Conservation (phyloP, 2,329 filamentous ascomycete genomes). For the Chaetomiaceae sp. region DNA sequence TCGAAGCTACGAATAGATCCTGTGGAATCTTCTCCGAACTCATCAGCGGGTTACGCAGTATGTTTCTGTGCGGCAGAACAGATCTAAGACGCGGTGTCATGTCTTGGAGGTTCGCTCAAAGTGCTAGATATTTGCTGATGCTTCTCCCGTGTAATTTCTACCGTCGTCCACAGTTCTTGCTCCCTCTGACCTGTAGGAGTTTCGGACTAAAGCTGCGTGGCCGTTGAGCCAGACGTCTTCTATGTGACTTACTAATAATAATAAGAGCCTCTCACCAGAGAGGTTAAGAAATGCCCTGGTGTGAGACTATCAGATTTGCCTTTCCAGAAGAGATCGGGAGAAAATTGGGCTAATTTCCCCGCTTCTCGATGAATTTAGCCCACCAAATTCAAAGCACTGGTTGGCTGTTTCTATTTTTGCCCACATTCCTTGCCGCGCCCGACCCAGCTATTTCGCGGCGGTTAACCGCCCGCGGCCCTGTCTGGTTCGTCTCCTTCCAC, state of each 20-base stretch:
- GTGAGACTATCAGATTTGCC: background rate
- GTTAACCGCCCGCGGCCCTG: constrained; percentile 12
- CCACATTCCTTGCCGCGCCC: constrained; percentile 15
- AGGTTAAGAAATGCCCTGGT: background rate
- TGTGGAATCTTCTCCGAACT: background rate
- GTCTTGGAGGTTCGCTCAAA: background rate
- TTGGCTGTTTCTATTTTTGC: constrained; percentile 22
- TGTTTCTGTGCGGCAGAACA: background rate
- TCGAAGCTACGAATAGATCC: background rate
- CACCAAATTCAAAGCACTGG: background rate
- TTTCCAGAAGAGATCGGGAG: background rate
- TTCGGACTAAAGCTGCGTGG: no score
- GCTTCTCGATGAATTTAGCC: constrained; percentile 13
- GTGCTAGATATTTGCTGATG: background rate
- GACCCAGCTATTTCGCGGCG: background rate
- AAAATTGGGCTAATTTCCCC: constrained; percentile 20
- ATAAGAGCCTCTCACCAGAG: no score
- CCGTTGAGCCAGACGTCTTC: no score
- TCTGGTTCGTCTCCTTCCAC: constrained; percentile 8
- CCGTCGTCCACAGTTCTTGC: background rate
- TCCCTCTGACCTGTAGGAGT: no score
- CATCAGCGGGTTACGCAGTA: no score
- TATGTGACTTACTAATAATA: no score
- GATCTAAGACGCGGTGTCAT: background rate
- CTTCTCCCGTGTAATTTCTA: background rate